Evolutionary conservation across 1,139 yeast species (phyloP).

Genomic region (Yamadazyma spencermartinsiae): DNA sequence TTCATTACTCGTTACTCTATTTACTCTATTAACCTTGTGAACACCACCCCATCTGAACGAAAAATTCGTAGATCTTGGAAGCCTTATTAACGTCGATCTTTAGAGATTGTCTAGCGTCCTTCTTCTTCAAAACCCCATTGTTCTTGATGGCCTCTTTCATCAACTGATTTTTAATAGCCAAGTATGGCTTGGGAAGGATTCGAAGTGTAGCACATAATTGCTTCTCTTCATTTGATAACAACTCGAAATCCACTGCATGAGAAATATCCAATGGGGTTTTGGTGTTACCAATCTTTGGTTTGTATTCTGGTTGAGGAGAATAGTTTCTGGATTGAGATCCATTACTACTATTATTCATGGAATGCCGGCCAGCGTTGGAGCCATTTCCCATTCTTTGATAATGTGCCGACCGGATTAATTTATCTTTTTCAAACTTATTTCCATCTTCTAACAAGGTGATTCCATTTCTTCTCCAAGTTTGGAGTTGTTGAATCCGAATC

Average conservation of each 20-base stretch:
- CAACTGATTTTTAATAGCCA: slow-evolving; percentile 89
- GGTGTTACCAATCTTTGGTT: slow-evolving; percentile 36
- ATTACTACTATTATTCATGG: slow-evolving; percentile 15
- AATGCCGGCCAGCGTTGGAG: slow-evolving; percentile 30
- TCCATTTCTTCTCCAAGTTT: slow-evolving; percentile 91
- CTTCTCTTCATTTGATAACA: slow-evolving; percentile 83
- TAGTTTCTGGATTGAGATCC: slow-evolving; percentile 16
- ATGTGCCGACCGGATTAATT: slow-evolving; percentile 59
- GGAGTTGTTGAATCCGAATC: slow-evolving; percentile 81
- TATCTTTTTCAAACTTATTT: slow-evolving; percentile 83
- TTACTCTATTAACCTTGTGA: slow-evolving; percentile 35
- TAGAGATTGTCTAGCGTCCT: slow-evolving; percentile 77
- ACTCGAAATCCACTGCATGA: slow-evolving; percentile 78
- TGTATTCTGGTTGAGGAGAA: slow-evolving; percentile 43
- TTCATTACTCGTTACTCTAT: not conserved
- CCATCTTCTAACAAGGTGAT: slow-evolving; percentile 84
- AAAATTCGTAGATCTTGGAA: slow-evolving; percentile 85
- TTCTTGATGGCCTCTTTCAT: slow-evolving; percentile 85
- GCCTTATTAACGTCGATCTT: slow-evolving; percentile 88
- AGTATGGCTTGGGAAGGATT: slow-evolving; percentile 87
- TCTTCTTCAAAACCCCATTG: slow-evolving; percentile 80
- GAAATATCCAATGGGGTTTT: slow-evolving; percentile 72
- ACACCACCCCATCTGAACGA: slow-evolving; percentile 88
- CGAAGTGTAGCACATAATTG: slow-evolving; percentile 80
- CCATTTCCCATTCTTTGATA: slow-evolving; percentile 62